Percentiles rank a stretch among this genome's conserved stretches.
These are phyloP conservation scores for Elaeis guineensis DNA, from an alignment of 176 grass and related monocot species.

Conservation along the genomic window DNA sequence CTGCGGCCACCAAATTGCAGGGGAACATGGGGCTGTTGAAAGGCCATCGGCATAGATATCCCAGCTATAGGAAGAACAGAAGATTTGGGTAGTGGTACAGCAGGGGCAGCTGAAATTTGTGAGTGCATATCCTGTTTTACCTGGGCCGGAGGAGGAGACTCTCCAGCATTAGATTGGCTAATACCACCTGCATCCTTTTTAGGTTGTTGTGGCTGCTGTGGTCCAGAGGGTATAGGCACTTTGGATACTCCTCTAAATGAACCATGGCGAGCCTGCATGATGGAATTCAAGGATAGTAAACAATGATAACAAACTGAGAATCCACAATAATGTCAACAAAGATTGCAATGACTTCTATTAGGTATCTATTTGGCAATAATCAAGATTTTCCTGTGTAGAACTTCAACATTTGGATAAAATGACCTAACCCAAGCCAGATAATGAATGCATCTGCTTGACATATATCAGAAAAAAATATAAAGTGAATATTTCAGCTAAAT, in stretches of 20 bases:
- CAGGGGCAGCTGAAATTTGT: neutral
- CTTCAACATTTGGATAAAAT: no score
- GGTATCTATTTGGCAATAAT: no score
- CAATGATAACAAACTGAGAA: neutral
- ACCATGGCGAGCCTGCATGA: conserved; percentile 35
- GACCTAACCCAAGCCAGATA: no score
- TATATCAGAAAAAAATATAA: no score
- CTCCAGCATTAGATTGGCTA: conserved; percentile 31
- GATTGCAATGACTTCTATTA: no score
- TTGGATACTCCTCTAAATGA: conserved; percentile 31
- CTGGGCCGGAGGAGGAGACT: neutral
- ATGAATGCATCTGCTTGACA: no score
- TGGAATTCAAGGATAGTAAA: neutral
- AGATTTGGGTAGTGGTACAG: conserved; percentile 5
- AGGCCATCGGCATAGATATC: conserved; percentile 11
- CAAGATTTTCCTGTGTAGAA: no score
- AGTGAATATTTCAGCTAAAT: no score
- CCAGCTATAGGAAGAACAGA: conserved; percentile 15
- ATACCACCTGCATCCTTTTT: conserved; percentile 10
- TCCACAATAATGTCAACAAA: no score
- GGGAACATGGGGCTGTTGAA: conserved; percentile 47
- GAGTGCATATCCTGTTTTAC: conserved; percentile 4
- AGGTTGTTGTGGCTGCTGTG: conserved; percentile 33
- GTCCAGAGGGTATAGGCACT: conserved; percentile 27
- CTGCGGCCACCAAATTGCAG: conserved; percentile 45